Evolutionary conservation across 305 asterid species (phyloP), one percentile per base, ranked within the genome.

Genomic region (Solanum hybrid): DNA sequence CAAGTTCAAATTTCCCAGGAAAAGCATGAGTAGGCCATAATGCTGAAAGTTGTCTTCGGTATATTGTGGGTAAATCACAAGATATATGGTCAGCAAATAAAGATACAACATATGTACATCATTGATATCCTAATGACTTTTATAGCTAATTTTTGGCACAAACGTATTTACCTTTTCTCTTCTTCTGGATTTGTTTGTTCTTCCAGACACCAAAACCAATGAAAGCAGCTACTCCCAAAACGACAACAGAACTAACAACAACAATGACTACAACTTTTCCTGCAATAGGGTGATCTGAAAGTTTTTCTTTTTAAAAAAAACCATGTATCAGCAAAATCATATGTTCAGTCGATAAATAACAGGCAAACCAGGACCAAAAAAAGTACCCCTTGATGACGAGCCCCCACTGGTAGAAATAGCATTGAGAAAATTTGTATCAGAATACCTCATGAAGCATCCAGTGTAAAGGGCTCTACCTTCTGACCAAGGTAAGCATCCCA

Each of bases 121-220:
- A 36, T 36, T 36, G 38, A 36, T 36, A 36, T 34, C 7, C 34
- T 32, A 32, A 32, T 32, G 34, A 32, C 34, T 32, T 32, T 32
- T 32, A 32, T 32, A 32, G 34, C 22, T 71, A 29, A 60, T 24
- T 12, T 72, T 72, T 26, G 78, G 79, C 79, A 73, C 37, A 73
- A 29, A 14, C 14, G 37, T 3, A 73, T 73, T 73, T 88, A 90
- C 91, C 93, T 91, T 51, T 90, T 79, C 93, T 88, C 78, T 86
- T 91, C 82, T 90, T 88, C 71, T 86, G 56, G 60, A 88, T 86
- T 78, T 35, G 90, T 64, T 85, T 89, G 1, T 72, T 88, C 42
- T 91, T 90, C 90, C 90, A 91, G 89, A 90, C 32, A 24, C 86
- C 81, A 79, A 81, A 27, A 24, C 89, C 93, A 86, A 86, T 88